These are phyloP conservation scores for Pestalotiopsis sp. DNA, from an alignment of 2,329 filamentous ascomycete genomes.

Conservation along the genomic window DNA sequence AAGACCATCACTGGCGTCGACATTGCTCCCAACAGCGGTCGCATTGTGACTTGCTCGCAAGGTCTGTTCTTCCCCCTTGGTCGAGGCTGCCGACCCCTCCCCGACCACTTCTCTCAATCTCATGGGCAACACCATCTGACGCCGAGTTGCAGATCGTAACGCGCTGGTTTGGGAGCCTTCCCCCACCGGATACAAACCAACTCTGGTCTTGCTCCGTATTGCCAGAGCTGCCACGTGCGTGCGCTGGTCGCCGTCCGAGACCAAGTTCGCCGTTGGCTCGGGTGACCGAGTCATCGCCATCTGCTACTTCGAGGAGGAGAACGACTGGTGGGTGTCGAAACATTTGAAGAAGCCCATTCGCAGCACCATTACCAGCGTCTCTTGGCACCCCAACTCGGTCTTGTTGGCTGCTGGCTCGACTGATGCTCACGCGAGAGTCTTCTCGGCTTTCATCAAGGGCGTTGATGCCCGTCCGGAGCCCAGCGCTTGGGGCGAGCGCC, in stretches of 20 bases:
- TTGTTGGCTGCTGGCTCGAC: slow-evolving; percentile 94
- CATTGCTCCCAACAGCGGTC: slow-evolving; percentile 86
- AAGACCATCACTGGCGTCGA: slow-evolving; percentile 97
- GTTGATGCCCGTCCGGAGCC: slow-evolving; percentile 85
- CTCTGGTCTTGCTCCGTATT: slow-evolving; percentile 93
- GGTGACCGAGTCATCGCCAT: slow-evolving; percentile 94
- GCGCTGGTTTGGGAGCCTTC: slow-evolving; percentile 97
- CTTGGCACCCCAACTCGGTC: slow-evolving; percentile 98
- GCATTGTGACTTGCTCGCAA: slow-evolving; percentile 97
- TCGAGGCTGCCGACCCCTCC: too few species aligned
- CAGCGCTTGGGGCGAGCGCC: slow-evolving; percentile 88
- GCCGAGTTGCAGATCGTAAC: slow-evolving; percentile 69
- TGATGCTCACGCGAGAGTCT: slow-evolving; percentile 92
- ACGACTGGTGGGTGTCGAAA: slow-evolving; percentile 99
- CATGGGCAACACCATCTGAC: not conserved
- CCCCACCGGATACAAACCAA: slow-evolving; percentile 92
- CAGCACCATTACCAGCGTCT: slow-evolving; percentile 91
- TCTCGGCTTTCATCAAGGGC: slow-evolving; percentile 96
- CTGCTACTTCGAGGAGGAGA: slow-evolving; percentile 99
- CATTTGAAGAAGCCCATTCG: slow-evolving; percentile 99
- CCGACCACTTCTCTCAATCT: not conserved
- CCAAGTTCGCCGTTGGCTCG: slow-evolving; percentile 96
- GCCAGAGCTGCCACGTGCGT: slow-evolving; percentile 96
- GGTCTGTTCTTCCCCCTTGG: slow-evolving; percentile 50
- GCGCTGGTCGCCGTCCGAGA: slow-evolving; percentile 94